Base-by-base conservation (phyloP, 257 asterid genomes). In the Nicotiana undulata region DNA sequence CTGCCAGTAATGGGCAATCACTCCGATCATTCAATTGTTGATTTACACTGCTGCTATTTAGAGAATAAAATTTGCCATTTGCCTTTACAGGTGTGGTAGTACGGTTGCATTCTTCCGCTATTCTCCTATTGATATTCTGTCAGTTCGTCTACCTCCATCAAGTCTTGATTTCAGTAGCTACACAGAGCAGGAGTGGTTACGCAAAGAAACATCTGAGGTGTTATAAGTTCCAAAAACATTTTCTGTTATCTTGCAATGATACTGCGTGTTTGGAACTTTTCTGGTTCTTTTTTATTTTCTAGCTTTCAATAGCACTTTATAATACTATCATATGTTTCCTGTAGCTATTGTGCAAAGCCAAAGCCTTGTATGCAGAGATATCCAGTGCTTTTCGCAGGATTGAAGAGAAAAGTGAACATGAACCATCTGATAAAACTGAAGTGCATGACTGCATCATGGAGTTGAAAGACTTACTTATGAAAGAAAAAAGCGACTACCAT, bases 51-150 rank as follows among this genome's bases (percentile, higher is more conserved):
- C 60, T 46, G 37, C 78, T 46, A 72, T 72, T 44, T 74, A 49
- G 26, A 49, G 60, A 72, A 46, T 74, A 74, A 49, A 15, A 16
- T 49, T 74, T 74, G 6, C 17, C 78, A 74, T 74, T 81, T 56
- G 74, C 79, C 61, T 26, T 51, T 24, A 83, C 94, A 96, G 99
- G 80, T 94, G 84, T 56, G 98, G 98, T 55, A 93, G 86, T 86
- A 90, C 90, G 94, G 91, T 96, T 70, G 98, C 98, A 17, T 90
- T 90, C 82, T 96, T 94, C 84, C 92, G 94, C 37, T 96, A 92
- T 91, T 94, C 98, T 76, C 94, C 97, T 72, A 92, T 96, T 83
- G 89, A 84, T 82, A 92, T 92, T 83, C 92, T 90, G 53, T 90
- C 97, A 15, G 98, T 94, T 67, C 76, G 83, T 81, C 88, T 96